Conservation (phyloP, 2,329 filamentous ascomycete species). For the Fusarium mundagurra region DNA sequence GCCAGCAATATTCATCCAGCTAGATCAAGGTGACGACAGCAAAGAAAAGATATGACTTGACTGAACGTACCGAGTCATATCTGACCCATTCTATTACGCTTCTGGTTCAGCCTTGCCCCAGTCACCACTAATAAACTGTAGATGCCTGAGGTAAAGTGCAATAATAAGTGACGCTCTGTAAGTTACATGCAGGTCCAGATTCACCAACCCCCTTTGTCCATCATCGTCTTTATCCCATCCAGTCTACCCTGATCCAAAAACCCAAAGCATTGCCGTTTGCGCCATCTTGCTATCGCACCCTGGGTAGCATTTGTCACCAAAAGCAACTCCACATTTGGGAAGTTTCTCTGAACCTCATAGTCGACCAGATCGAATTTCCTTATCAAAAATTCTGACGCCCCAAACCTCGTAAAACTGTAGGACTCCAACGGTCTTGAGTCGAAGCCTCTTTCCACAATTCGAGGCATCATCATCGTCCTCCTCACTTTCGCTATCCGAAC, state of each 20-base stretch:
- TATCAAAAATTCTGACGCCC: slow-evolving; percentile 67
- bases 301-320: not conserved
- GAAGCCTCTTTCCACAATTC: slow-evolving; percentile 47
- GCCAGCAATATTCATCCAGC: not conserved
- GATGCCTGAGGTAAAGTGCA: not conserved
- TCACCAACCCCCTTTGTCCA: not conserved
- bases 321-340: not conserved
- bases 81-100: not conserved
- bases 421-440: slow-evolving; percentile 50
- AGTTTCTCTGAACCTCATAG: slow-evolving; percentile 29
- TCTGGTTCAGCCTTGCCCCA: not conserved
- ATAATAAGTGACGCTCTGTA: slow-evolving; percentile 1
- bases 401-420: slow-evolving; percentile 53
- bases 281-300: slow-evolving; percentile 6
- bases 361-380: slow-evolving; percentile 58
- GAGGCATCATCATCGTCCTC: slow-evolving; percentile 45
- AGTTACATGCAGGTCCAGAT: not conserved
- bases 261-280: slow-evolving; percentile 6
- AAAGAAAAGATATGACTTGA: not conserved
- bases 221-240: not conserved
- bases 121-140: not conserved
- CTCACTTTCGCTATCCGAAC: slow-evolving; percentile 50
- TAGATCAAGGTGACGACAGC: not conserved
- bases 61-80: not conserved
- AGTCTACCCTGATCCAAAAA: slow-evolving; percentile 8